Percentiles rank a stretch among this genome's conserved stretches.
These are phyloP conservation scores for Dentipellis sp. DNA, from an alignment of 768 basidiomycete genomes.

Conservation along the genomic window DNA sequence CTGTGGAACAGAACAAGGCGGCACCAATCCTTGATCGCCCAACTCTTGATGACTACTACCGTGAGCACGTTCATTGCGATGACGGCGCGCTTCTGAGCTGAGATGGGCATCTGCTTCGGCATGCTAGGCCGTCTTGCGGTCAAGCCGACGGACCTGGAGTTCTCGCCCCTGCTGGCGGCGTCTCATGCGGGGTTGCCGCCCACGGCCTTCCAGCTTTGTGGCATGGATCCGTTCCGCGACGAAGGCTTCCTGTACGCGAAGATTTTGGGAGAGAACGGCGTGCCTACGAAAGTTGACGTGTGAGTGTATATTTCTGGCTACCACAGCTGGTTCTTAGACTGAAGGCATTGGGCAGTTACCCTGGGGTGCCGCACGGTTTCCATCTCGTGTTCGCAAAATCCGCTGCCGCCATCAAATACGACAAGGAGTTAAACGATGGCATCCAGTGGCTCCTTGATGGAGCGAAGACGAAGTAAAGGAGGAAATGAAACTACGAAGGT, in stretches of 20 bases:
- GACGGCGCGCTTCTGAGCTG: neutral
- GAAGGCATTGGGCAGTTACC: neutral
- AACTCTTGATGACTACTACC: neutral
- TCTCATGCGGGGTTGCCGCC: conserved; percentile 1
- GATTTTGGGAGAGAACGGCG: neutral
- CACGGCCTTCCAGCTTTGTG: neutral
- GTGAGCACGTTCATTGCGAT: neutral
- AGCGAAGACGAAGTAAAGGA: too few relatives aligned
- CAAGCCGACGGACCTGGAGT: neutral
- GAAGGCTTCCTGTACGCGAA: conserved; percentile 1
- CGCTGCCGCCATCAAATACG: neutral
- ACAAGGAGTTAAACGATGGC: neutral
- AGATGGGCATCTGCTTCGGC: neutral
- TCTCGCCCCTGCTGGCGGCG: neutral
- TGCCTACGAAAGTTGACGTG: neutral
- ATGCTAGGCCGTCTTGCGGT: neutral
- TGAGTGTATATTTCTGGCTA: neutral
- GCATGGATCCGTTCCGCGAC: conserved; percentile 3
- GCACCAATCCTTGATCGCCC: neutral
- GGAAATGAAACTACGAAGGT: too few relatives aligned
- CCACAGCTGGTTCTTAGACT: neutral
- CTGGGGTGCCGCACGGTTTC: conserved; percentile 6
- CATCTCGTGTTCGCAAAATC: neutral
- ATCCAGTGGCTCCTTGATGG: neutral
- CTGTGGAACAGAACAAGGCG: conserved; percentile 3